Evolutionary conservation across 148 eudicot genomes (phyloP).

Genomic region (Fallopia convolvulus): DNA sequence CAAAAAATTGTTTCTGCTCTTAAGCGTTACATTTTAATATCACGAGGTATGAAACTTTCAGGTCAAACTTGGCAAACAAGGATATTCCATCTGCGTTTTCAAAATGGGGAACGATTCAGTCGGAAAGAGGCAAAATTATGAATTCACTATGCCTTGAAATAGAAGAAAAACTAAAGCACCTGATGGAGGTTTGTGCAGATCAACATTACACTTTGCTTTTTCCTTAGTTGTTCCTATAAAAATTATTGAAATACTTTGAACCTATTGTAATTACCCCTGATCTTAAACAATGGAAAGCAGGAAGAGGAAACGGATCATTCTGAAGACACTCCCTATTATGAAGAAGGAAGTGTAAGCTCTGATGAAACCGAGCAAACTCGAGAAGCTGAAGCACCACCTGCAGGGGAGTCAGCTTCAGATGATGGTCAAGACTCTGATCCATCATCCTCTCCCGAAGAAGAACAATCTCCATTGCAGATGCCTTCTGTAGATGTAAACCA

Average conservation of each 20-base stretch:
- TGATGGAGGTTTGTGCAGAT: conserved; percentile 34
- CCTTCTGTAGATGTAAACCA: conserved; percentile 21
- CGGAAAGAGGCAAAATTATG: conserved; percentile 27
- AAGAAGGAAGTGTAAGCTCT: conserved; percentile 18
- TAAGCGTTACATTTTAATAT: not conserved
- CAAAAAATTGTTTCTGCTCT: not conserved
- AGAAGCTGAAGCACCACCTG: conserved; percentile 20
- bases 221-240: not conserved
- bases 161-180: conserved; percentile 40
- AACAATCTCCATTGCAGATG: conserved; percentile 26
- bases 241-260: not conserved
- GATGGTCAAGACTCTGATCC: conserved; percentile 27
- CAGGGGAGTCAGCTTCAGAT: conserved; percentile 18
- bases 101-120: conserved; percentile 41
- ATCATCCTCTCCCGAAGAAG: conserved; percentile 15
- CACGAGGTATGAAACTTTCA: conserved; percentile 18
- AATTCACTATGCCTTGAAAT: conserved; percentile 48
- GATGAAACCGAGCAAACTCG: conserved; percentile 14
- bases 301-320: conserved; percentile 2
- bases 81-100: conserved; percentile 55
- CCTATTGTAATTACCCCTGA: not conserved
- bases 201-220: not conserved
- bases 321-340: conserved; percentile 12
- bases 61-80: conserved; percentile 60
- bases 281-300: not conserved